phyloP scores from a whole-genome alignment of 2,329 filamentous ascomycete genomes.

The Neofusicoccum umdonicola region DNA sequence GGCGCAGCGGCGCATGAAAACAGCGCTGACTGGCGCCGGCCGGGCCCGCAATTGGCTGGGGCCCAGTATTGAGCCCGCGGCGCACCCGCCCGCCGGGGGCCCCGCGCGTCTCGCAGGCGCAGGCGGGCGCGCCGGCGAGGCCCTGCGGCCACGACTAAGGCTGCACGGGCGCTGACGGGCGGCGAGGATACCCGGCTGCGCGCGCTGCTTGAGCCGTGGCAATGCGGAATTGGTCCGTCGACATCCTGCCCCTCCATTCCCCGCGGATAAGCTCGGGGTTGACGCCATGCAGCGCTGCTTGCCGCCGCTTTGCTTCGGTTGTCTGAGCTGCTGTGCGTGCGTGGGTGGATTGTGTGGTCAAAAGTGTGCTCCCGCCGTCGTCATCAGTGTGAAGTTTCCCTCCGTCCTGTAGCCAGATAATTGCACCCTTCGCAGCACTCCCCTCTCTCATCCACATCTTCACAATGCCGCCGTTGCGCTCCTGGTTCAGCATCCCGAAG shows the following conservation, averaged over 20 bases:
- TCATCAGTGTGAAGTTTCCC: too few relatives aligned
- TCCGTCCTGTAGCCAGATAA: not conserved
- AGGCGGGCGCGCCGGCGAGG: not conserved
- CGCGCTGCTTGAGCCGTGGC: constrained; percentile 9
- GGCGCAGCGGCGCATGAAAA: not conserved
- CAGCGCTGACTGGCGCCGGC: not conserved
- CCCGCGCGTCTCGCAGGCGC: too few relatives aligned
- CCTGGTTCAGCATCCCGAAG: constrained; percentile 60
- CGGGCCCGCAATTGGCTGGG: not conserved
- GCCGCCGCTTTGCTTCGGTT: constrained; percentile 3
- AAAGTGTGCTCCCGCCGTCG: not conserved
- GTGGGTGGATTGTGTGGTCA: not conserved
- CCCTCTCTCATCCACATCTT: not conserved
- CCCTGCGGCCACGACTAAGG: not conserved
- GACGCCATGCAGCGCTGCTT: not conserved
- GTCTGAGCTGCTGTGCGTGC: not conserved
- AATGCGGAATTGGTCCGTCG: constrained; percentile 17
- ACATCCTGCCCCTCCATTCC: constrained; percentile 9
- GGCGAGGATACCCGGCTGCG: not conserved
- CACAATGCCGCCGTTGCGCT: constrained; percentile 39
- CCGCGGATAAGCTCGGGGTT: constrained; percentile 1
- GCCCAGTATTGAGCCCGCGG: not conserved
- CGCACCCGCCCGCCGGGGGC: not conserved
- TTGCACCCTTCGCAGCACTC: not conserved
- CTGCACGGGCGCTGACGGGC: not conserved